phyloP scores from a whole-genome alignment of 768 basidiomycete species.

The Arthromyces matolae region DNA sequence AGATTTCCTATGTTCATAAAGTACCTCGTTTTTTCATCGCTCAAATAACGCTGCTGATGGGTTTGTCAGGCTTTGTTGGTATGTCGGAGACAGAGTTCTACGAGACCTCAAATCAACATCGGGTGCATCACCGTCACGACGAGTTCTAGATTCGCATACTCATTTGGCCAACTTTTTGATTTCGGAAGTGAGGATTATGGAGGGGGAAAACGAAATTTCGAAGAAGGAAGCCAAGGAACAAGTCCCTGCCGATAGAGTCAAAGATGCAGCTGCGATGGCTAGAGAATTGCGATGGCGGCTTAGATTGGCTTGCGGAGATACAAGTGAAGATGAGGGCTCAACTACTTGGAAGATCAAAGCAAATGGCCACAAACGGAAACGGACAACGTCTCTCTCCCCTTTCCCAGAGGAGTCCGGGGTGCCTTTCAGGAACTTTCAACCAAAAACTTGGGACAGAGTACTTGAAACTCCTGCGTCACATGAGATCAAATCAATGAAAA shows the following conservation, averaged over 20 bases:
- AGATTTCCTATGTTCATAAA: constrained; percentile 79
- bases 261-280: constrained; percentile 77
- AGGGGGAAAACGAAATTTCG: constrained; percentile 63
- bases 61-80: constrained; percentile 86
- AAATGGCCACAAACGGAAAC: constrained; percentile 41
- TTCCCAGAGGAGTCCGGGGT: constrained; percentile 14
- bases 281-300: constrained; percentile 86
- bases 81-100: constrained; percentile 78
- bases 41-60: too few species aligned
- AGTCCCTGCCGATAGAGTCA: constrained; percentile 76
- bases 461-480: constrained; percentile 39
- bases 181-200: constrained; percentile 67
- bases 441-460: constrained; percentile 60
- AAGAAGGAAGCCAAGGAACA: constrained; percentile 80
- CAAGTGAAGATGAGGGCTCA: constrained; percentile 64
- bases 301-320: constrained; percentile 53
- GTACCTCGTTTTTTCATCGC: too few species aligned
- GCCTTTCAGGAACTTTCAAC: constrained; percentile 65
- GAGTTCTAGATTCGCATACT: constrained; percentile 69
- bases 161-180: constrained; percentile 78
- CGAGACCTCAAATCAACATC: constrained; percentile 60
- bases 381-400: constrained; percentile 25
- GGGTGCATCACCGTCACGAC: constrained; percentile 31
- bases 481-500: constrained; percentile 35
- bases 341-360: constrained; percentile 17